phyloP scores from a whole-genome alignment of 805 yeast species.

The Candida rishiriensis region DNA sequence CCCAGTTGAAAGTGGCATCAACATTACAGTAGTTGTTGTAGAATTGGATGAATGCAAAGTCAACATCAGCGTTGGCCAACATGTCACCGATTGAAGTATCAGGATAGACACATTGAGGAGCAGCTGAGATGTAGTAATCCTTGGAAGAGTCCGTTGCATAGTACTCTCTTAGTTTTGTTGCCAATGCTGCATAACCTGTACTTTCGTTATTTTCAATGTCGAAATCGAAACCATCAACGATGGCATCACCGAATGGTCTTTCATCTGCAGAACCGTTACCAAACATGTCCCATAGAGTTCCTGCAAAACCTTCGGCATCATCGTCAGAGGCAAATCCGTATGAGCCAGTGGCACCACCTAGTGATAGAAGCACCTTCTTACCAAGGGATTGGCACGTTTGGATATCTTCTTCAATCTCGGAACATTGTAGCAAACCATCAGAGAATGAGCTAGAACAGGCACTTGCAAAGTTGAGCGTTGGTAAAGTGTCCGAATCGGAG shows the following conservation, averaged over 20 bases:
- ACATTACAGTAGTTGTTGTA: slow-evolving; percentile 79
- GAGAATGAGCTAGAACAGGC: slow-evolving; percentile 37
- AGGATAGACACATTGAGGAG: slow-evolving; percentile 90
- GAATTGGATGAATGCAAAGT: slow-evolving; percentile 82
- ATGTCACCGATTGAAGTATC: slow-evolving; percentile 52
- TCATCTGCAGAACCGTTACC: slow-evolving; percentile 49
- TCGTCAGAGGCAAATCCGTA: slow-evolving; percentile 49
- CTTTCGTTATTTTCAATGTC: slow-evolving; percentile 62
- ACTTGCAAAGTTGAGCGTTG: slow-evolving; percentile 54
- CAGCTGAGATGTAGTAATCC: slow-evolving; percentile 73
- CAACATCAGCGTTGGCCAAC: slow-evolving; percentile 52
- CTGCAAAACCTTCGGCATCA: slow-evolving; percentile 58
- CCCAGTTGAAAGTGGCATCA: slow-evolving; percentile 51
- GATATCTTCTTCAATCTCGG: slow-evolving; percentile 55
- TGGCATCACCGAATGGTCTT: slow-evolving; percentile 65
- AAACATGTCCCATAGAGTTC: slow-evolving; percentile 57
- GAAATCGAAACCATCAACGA: slow-evolving; percentile 79
- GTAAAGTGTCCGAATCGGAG: slow-evolving; percentile 38
- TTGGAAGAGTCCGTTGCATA: slow-evolving; percentile 42
- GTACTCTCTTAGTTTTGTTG: slow-evolving; percentile 39
- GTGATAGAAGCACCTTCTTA: slow-evolving; percentile 68
- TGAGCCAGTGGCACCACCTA: slow-evolving; percentile 67
- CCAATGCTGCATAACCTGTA: slow-evolving; percentile 65
- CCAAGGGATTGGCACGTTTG: slow-evolving; percentile 73
- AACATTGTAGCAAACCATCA: slow-evolving; percentile 41